Base-by-base conservation (phyloP, 495 filamentous ascomycete genomes). In the Aspergillus baeticus region DNA sequence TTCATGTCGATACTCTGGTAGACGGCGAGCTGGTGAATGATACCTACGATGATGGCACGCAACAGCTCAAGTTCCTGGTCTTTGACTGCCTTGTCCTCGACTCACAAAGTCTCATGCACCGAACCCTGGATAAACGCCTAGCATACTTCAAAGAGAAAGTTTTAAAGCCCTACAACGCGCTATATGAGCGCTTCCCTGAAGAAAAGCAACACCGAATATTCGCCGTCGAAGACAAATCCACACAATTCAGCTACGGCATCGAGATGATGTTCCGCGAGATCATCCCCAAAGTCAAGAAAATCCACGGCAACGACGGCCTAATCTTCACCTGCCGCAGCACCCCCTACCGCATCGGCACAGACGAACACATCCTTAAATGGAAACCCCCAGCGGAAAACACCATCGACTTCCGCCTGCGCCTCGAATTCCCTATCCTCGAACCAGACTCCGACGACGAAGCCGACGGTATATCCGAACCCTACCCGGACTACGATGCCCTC, bases 11-110 rank as follows among this genome's bases (percentile, higher is more conserved):
- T 38, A 98, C 94, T 0, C 71, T 98, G 17, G 82, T 97, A 35
- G 94, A 98, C 62, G 94, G 94, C 50, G 94, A 98, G 78, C 76
- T 98, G 26, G 93, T 98, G 17, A 79, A 89, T 47, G 93, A 98
- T 66, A 81, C 70, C 5, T 69, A 84, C 10, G 73, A 78, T 7
- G 77, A 84, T 61, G 87, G 89, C 1, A 67, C 77, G 2, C 75
- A 71, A 15, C 79, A 91, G 63, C 83, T 93, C 31, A 87, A 87
- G 60, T 96, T 89, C 62, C 80, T 96, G 34, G 91, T 96, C 21
- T 98, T 98, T 62, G 94, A 98, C 67, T 93, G 92, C 64, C 78
- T 98, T 26, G 83, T 89, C 21, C 73, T 98, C 15, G 90, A 97
- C 66, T 84, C 84, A 26, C 82, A 88, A 51, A 82, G 75, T 47